Evolutionary conservation across 495 filamentous ascomycete species (phyloP).

Genomic region (Talaromyces liani): DNA sequence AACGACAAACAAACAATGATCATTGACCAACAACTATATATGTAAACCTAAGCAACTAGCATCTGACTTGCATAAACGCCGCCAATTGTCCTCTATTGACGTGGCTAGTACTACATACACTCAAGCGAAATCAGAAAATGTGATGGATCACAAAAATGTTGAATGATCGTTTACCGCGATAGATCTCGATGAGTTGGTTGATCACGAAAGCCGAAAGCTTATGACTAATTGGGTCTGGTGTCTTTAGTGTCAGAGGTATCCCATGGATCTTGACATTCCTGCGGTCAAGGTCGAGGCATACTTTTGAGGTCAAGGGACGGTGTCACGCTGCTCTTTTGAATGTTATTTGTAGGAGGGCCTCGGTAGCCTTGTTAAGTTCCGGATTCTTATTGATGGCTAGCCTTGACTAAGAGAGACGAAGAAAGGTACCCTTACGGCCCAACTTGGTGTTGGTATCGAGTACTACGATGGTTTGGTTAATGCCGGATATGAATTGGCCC

Average conservation of each 20-base stretch:
- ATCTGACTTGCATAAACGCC: slow-evolving; percentile 1
- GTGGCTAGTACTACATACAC: background rate
- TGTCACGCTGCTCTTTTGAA: background rate
- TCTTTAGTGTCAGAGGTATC: background rate
- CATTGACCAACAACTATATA: background rate
- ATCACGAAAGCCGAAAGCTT: background rate
- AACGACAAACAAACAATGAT: background rate
- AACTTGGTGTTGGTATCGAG: background rate
- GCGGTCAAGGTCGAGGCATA: background rate
- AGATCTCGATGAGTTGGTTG: background rate
- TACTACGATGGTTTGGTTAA: background rate
- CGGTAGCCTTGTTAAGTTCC: background rate
- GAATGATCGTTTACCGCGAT: background rate
- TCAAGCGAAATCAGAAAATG: background rate
- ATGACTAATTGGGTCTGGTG: background rate
- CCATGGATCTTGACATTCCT: background rate
- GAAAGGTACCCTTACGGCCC: background rate
- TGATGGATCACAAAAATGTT: background rate
- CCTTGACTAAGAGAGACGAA: background rate
- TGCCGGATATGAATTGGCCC: background rate
- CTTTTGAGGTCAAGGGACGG: background rate
- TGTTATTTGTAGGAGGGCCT: background rate
- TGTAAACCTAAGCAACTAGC: background rate
- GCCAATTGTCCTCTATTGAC: background rate
- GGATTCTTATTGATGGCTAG: background rate